phyloP scores from a whole-genome alignment of 2,329 filamentous ascomycete genomes.

The Rhexocercosporidium sp. region DNA sequence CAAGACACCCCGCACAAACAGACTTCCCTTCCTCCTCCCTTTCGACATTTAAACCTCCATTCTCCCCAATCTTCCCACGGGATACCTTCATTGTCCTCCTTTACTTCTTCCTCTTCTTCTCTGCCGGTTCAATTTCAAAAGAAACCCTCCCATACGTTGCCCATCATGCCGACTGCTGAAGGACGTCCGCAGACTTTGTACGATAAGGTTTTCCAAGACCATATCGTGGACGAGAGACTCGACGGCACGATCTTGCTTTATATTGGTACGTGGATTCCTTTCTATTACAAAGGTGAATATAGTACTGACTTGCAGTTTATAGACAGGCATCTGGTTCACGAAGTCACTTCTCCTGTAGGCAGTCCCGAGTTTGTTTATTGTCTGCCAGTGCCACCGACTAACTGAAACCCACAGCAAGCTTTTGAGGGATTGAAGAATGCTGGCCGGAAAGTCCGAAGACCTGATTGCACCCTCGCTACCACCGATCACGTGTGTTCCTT shows the following conservation, averaged over 20 bases:
- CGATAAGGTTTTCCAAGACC: slow-evolving; percentile 95
- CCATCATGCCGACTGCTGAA: slow-evolving; percentile 75
- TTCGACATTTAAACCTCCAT: neutral
- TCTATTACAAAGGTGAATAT: neutral
- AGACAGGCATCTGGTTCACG: slow-evolving; percentile 96
- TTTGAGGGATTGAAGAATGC: slow-evolving; percentile 96
- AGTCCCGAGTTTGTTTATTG: neutral
- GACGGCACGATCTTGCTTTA: slow-evolving; percentile 93
- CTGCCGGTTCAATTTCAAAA: neutral
- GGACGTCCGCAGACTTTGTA: slow-evolving; percentile 83
- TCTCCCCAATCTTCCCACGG: neutral
- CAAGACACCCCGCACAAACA: slow-evolving; percentile 14
- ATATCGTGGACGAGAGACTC: slow-evolving; percentile 93
- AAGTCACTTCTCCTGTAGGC: slow-evolving; percentile 93
- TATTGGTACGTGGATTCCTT: slow-evolving; percentile 69
- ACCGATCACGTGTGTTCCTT: slow-evolving; percentile 85
- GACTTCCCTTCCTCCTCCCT: neutral
- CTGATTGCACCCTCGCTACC: slow-evolving; percentile 95
- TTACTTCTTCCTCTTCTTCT: neutral
- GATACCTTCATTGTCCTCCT: neutral
- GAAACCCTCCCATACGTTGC: neutral
- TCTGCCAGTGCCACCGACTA: slow-evolving; percentile 18
- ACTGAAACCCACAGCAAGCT: slow-evolving; percentile 72
- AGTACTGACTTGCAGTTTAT: slow-evolving; percentile 29
- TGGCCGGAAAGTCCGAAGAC: slow-evolving; percentile 83